Evolutionary conservation across 139 green algal genomes (phyloP).

Genomic region (Haematococcus lacustris): DNA sequence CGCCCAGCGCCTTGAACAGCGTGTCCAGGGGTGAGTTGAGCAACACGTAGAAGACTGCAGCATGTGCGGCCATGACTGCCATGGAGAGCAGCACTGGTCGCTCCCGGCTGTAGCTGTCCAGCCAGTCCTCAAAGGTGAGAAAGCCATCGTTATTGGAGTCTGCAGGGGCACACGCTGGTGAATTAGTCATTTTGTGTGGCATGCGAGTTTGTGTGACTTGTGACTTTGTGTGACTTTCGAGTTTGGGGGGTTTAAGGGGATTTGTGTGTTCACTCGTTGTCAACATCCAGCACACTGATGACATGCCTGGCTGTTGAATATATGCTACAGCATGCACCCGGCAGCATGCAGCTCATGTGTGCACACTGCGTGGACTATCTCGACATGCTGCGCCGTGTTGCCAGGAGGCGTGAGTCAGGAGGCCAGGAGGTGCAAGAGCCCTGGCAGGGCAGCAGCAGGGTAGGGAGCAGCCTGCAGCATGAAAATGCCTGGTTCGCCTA

Average conservation of each 20-base stretch:
- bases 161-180: not conserved
- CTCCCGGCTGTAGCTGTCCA: slow-evolving; percentile 11
- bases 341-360: not conserved
- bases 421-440: no score
- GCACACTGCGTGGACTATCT: not conserved
- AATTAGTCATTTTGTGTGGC: not conserved
- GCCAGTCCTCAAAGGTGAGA: slow-evolving; percentile 15
- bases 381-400: not conserved
- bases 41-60: slow-evolving; percentile 8
- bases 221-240: no score
- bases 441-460: no score
- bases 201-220: no score
- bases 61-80: slow-evolving; percentile 11
- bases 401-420: no score
- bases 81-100: slow-evolving; percentile 13
- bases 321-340: not conserved
- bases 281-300: not conserved
- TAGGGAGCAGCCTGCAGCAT: no score
- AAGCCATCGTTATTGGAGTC: slow-evolving; percentile 16
- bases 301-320: not conserved
- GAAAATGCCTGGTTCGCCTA: no score
- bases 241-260: no score
- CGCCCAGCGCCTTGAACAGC: slow-evolving; percentile 12
- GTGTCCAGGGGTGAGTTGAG: slow-evolving; percentile 10
- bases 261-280: no score